A percentile compares a stretch with the other conserved stretches of the same genome.
Conservation (phyloP, 2,329 filamentous ascomycete genomes). For the Penicillium brasilianum region DNA sequence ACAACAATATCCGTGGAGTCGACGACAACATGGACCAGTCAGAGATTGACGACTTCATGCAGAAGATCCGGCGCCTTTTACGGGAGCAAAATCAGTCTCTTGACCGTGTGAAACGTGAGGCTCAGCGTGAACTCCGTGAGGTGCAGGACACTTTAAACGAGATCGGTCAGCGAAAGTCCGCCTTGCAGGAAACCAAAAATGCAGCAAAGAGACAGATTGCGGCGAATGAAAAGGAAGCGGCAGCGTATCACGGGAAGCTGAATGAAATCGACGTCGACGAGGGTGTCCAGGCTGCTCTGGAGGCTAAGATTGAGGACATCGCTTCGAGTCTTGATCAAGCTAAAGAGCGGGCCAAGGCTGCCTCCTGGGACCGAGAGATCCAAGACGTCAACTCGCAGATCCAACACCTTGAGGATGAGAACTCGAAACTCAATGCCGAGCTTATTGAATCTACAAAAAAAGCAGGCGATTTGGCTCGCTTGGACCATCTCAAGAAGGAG, state of each 20-base stretch:
- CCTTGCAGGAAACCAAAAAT: conserved; percentile 73
- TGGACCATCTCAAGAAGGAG: conserved; percentile 84
- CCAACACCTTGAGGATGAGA: conserved; percentile 72
- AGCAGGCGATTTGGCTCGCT: conserved; percentile 79
- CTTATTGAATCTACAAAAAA: conserved; percentile 80
- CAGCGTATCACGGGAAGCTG: conserved; percentile 68
- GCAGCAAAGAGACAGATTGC: conserved; percentile 74
- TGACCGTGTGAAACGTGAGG: conserved; percentile 74
- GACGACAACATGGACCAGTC: conserved; percentile 77
- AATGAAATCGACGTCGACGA: conserved; percentile 82
- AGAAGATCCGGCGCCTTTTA: conserved; percentile 73
- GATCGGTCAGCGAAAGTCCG: conserved; percentile 75
- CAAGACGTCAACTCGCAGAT: conserved; percentile 69
- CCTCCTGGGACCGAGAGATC: conserved; percentile 74
- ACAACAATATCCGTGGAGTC: conserved; percentile 81
- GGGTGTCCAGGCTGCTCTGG: conserved; percentile 76
- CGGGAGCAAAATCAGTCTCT: conserved; percentile 79
- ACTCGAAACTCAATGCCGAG: conserved; percentile 75
- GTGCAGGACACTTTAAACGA: conserved; percentile 74
- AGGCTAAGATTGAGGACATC: conserved; percentile 73
- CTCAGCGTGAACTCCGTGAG: conserved; percentile 72
- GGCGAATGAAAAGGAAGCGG: conserved; percentile 73
- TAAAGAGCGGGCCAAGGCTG: conserved; percentile 65
- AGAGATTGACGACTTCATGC: conserved; percentile 76
- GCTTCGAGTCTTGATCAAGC: conserved; percentile 65